These are phyloP conservation scores for Capsicum pubescens DNA, from an alignment of 257 asterid species.

Conservation along the genomic window DNA sequence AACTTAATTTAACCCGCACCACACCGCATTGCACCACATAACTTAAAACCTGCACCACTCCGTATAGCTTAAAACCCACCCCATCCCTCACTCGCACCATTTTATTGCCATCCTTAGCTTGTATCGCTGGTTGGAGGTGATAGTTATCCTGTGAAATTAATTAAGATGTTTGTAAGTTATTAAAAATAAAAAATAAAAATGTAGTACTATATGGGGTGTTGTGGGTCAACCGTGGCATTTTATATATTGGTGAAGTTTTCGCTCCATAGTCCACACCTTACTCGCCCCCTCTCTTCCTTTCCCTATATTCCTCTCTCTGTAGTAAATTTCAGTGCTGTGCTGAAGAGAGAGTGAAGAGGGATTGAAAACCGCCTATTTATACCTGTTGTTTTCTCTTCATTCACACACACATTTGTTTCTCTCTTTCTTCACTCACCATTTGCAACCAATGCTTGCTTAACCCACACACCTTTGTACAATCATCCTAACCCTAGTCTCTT, in stretches of 20 bases:
- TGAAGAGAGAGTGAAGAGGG: too few relatives aligned
- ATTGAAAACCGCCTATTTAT: not conserved
- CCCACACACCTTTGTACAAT: not conserved
- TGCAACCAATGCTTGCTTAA: not conserved
- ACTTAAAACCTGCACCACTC: too few relatives aligned
- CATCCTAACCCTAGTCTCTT: conserved; percentile 7
- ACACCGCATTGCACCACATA: too few relatives aligned
- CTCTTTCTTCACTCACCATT: not conserved
- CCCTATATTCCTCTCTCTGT: not conserved
- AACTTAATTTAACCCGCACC: too few relatives aligned
- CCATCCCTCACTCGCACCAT: too few relatives aligned
- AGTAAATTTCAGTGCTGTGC: not conserved
- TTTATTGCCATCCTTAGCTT: too few relatives aligned
- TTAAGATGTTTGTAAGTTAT: too few relatives aligned
- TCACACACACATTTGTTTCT: not conserved
- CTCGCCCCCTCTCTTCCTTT: conserved; percentile 1
- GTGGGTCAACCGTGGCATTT: conserved; percentile 22
- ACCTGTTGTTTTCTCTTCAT: too few relatives aligned
- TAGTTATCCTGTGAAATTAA: too few relatives aligned
- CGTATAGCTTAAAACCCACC: too few relatives aligned
- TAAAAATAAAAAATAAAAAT: not conserved
- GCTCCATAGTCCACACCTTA: not conserved
- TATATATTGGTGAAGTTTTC: conserved; percentile 25
- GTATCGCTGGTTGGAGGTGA: too few relatives aligned
- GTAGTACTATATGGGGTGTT: conserved; percentile 27